These are phyloP conservation scores for Lipomyces yamadae DNA, from an alignment of 805 yeast species.

Conservation along the genomic window DNA sequence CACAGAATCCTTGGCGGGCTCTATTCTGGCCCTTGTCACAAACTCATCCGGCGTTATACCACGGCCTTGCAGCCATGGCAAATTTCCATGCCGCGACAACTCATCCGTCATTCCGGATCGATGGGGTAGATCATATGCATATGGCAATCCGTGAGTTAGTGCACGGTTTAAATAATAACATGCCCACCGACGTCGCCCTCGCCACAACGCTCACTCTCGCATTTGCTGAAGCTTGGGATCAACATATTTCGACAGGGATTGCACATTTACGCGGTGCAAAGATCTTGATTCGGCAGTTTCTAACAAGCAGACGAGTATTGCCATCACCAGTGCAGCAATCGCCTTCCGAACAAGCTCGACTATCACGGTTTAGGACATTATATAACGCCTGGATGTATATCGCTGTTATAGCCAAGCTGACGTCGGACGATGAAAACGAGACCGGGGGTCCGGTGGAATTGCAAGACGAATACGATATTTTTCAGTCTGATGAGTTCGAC, in stretches of 20 bases:
- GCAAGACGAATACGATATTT: constrained; percentile 31
- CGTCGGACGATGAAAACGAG: constrained; percentile 54
- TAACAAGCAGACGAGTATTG: constrained; percentile 24
- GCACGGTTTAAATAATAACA: constrained; percentile 53
- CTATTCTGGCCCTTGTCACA: constrained; percentile 60
- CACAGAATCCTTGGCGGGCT: constrained; percentile 73
- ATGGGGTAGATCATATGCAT: constrained; percentile 64
- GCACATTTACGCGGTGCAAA: constrained; percentile 72
- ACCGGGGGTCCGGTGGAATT: constrained; percentile 32
- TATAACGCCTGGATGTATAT: constrained; percentile 71
- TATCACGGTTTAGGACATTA: constrained; percentile 52
- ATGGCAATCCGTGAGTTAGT: constrained; percentile 63
- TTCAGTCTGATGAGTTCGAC: constrained; percentile 5
- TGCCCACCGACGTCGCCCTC: constrained; percentile 67
- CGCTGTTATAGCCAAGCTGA: constrained; percentile 70
- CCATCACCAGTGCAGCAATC: constrained; percentile 14
- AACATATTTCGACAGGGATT: constrained; percentile 68
- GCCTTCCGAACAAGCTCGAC: constrained; percentile 23
- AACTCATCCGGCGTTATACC: constrained; percentile 61
- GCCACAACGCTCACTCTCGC: constrained; percentile 68
- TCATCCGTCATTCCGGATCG: constrained; percentile 48
- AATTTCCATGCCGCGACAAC: constrained; percentile 61
- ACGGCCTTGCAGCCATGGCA: constrained; percentile 70
- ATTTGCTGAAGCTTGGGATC: constrained; percentile 71
- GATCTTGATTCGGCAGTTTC: constrained; percentile 53